Evolutionary conservation across 805 yeast genomes (phyloP).

Genomic region (Starmerella vitae): DNA sequence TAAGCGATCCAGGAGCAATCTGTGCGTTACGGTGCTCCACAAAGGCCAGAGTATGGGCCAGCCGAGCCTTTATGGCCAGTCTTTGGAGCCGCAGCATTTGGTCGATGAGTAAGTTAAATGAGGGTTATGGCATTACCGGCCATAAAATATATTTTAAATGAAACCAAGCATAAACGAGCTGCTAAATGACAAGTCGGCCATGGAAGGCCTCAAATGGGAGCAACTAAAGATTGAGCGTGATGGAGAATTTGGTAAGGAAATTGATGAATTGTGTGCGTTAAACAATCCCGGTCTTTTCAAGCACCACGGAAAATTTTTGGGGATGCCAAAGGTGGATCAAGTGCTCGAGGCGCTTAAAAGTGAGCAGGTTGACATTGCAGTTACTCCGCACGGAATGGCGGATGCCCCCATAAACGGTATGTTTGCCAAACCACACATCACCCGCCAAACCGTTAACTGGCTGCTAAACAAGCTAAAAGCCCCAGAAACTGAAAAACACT

Average conservation of each 20-base stretch:
- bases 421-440: constrained; percentile 27
- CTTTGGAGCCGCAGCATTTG: not conserved
- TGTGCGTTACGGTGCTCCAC: constrained; percentile 46
- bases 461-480: constrained; percentile 18
- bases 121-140: too few relatives aligned
- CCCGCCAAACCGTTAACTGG: constrained; percentile 18
- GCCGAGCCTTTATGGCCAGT: constrained; percentile 9
- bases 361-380: constrained; percentile 21
- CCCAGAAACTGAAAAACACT: constrained; percentile 9
- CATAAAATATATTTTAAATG: too few relatives aligned
- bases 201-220: constrained; percentile 10
- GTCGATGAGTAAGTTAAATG: not conserved
- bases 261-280: constrained; percentile 10
- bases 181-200: constrained; percentile 11
- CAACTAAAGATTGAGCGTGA: not conserved
- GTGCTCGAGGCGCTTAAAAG: constrained; percentile 4
- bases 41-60: constrained; percentile 61
- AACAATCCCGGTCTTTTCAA: constrained; percentile 14
- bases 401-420: constrained; percentile 27
- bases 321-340: not conserved
- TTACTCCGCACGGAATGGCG: constrained; percentile 30
- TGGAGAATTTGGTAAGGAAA: not conserved
- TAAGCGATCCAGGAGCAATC: constrained; percentile 54
- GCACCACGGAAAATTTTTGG: not conserved
- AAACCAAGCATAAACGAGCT: constrained; percentile 3